Percentiles rank a stretch among this genome's conserved stretches.
Conservation (phyloP, 1,284 basidiomycete genomes). For the Takashimella tepidaria region DNA sequence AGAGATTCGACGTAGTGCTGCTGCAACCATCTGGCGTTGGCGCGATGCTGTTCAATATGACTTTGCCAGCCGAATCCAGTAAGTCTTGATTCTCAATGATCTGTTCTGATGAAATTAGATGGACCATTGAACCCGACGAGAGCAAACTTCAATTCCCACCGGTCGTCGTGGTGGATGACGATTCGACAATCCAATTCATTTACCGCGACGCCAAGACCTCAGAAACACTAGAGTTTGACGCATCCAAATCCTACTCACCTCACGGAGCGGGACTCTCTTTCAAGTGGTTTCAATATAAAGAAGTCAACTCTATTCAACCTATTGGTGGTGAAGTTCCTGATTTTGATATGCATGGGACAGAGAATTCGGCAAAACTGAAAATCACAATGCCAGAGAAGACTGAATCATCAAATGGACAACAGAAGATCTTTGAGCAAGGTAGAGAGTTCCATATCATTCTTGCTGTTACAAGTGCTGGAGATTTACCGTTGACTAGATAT, state of each 20-base stretch:
- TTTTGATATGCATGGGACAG: constrained; percentile 10
- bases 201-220: neutral
- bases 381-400: constrained; percentile 10
- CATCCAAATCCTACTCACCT: constrained; percentile 2
- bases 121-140: constrained; percentile 3
- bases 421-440: constrained; percentile 2
- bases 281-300: constrained; percentile 20
- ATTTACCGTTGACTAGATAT: constrained; percentile 11
- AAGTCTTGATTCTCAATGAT: neutral
- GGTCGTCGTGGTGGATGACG: constrained; percentile 10
- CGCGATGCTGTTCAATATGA: constrained; percentile 11
- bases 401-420: neutral
- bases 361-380: constrained; percentile 2
- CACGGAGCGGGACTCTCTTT: constrained; percentile 8
- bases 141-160: constrained; percentile 6
- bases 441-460: constrained; percentile 15
- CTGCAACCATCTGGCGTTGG: constrained; percentile 16
- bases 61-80: constrained; percentile 14
- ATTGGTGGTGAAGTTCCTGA: constrained; percentile 7
- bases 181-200: constrained; percentile 7
- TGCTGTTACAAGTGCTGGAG: constrained; percentile 10
- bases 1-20: neutral
- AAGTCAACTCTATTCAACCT: constrained; percentile 8
- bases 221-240: constrained; percentile 12
- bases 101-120: neutral